Evolutionary conservation across 2,329 filamentous ascomycete genomes (phyloP).

Genomic region (Fusarium cicatricum): DNA sequence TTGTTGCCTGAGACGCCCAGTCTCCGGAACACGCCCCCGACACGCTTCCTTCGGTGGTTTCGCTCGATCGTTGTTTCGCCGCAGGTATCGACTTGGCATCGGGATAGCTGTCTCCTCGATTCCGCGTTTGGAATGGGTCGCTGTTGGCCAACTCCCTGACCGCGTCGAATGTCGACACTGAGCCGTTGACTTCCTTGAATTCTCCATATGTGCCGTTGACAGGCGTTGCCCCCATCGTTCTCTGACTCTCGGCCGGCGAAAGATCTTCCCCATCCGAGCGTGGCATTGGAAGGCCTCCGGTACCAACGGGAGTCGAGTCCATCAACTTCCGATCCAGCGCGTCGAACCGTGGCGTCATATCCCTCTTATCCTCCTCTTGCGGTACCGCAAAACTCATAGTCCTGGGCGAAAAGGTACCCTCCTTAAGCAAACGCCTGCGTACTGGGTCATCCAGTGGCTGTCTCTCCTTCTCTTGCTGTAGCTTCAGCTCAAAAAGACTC

Average conservation of each 20-base stretch:
- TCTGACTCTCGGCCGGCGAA: slow-evolving; percentile 40
- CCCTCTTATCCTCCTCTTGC: slow-evolving; percentile 39
- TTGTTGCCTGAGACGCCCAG: slow-evolving; percentile 70
- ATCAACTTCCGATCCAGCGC: slow-evolving; percentile 23
- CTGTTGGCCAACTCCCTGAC: slow-evolving; percentile 58
- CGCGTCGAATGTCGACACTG: slow-evolving; percentile 54
- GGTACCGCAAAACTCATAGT: slow-evolving; percentile 53
- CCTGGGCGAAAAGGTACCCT: slow-evolving; percentile 56
- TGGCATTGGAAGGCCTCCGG: slow-evolving; percentile 35
- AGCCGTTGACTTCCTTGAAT: slow-evolving; percentile 56
- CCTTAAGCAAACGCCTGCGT: slow-evolving; percentile 47
- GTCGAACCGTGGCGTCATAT: slow-evolving; percentile 24
- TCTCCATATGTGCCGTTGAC: slow-evolving; percentile 37
- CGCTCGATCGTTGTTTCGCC: slow-evolving; percentile 64
- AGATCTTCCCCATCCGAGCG: slow-evolving; percentile 39
- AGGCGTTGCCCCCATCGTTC: slow-evolving; percentile 40
- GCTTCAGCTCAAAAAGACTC: slow-evolving; percentile 72
- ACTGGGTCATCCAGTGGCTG: slow-evolving; percentile 49
- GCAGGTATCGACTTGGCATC: slow-evolving; percentile 52
- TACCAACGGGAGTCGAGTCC: slow-evolving; percentile 33
- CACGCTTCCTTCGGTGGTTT: slow-evolving; percentile 68
- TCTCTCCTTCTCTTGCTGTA: slow-evolving; percentile 69
- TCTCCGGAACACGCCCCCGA: slow-evolving; percentile 64
- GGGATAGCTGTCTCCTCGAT: slow-evolving; percentile 43
- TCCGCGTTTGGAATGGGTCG: slow-evolving; percentile 56